Conservation (phyloP, 2,329 filamentous ascomycete species). For the Lecanoromycetidae sp. region DNA sequence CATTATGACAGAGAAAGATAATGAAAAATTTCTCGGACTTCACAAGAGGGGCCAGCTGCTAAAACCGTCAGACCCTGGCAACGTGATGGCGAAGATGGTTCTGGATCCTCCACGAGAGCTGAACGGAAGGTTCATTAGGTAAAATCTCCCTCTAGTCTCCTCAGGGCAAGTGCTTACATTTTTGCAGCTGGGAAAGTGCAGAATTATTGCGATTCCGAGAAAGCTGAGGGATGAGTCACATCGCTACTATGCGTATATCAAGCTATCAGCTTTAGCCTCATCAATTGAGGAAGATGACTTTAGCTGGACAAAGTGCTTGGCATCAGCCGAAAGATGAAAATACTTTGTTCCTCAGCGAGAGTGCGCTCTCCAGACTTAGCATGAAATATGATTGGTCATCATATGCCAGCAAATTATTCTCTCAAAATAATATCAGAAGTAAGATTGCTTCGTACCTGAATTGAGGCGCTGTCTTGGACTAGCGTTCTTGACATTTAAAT, state of each 20-base stretch:
- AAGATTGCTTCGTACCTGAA: no score
- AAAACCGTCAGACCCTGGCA: constrained; percentile 69
- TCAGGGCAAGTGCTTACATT: background rate
- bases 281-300: background rate
- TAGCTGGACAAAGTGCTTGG: constrained; percentile 10
- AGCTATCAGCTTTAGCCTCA: constrained; percentile 2
- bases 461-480: no score
- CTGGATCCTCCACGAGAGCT: constrained; percentile 52
- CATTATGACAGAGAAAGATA: constrained; percentile 46
- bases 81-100: constrained; percentile 72
- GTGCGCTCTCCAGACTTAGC: constrained; percentile 43
- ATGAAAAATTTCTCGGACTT: constrained; percentile 53
- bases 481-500: no score
- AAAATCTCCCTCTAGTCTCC: constrained; percentile 16
- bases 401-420: constrained; percentile 19
- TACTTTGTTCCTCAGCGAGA: constrained; percentile 43
- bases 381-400: constrained; percentile 50
- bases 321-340: constrained; percentile 56
- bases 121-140: constrained; percentile 65
- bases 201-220: constrained; percentile 32
- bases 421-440: background rate
- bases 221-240: background rate
- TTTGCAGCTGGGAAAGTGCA: constrained; percentile 33
- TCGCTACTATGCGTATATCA: background rate
- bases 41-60: constrained; percentile 62